A percentile compares a stretch with the other conserved stretches of the same genome.
Evolutionary conservation across 805 yeast species (phyloP).

Genomic region (Saccharomycopsis malanga): DNA sequence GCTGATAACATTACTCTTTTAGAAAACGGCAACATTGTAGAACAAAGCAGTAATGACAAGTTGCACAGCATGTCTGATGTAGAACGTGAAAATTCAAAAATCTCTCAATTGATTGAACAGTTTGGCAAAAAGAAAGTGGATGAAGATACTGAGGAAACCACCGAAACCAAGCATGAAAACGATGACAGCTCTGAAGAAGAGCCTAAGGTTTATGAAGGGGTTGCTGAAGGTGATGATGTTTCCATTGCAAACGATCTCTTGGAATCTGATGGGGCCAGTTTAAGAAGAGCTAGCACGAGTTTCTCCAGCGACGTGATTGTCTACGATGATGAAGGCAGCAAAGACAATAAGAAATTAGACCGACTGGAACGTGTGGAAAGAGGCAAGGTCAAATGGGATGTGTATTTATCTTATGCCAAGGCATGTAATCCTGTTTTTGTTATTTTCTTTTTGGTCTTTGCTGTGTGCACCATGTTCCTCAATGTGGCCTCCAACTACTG

Average conservation of each 20-base stretch:
- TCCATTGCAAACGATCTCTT: slow-evolving; percentile 9
- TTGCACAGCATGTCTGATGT: slow-evolving; percentile 31
- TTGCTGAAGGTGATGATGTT: slow-evolving; percentile 1
- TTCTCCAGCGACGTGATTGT: slow-evolving; percentile 30
- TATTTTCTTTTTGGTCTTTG: slow-evolving; percentile 43
- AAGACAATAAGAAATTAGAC: slow-evolving; percentile 30
- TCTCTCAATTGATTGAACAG: slow-evolving; percentile 50
- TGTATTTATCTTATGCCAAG: slow-evolving; percentile 74
- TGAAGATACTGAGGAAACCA: slow-evolving; percentile 21
- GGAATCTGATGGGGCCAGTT: slow-evolving; percentile 30
- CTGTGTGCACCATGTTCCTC: slow-evolving; percentile 51
- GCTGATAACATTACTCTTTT: slow-evolving; percentile 68
- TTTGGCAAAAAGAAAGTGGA: slow-evolving; percentile 46
- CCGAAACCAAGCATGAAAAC: neutral
- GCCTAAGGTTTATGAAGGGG: slow-evolving; percentile 11
- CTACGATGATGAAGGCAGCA: slow-evolving; percentile 37
- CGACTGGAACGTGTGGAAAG: slow-evolving; percentile 77
- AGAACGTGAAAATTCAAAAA: slow-evolving; percentile 37
- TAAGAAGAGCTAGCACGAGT: slow-evolving; percentile 61
- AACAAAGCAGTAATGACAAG: slow-evolving; percentile 55
- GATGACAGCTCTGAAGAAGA: slow-evolving; percentile 7
- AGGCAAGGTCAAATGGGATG: slow-evolving; percentile 87
- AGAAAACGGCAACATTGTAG: slow-evolving; percentile 58
- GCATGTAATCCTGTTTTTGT: slow-evolving; percentile 78
- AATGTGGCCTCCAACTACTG: slow-evolving; percentile 75